These are phyloP conservation scores for Marasmius sp. DNA, from an alignment of 1,284 basidiomycete genomes.

Conservation along the genomic window DNA sequence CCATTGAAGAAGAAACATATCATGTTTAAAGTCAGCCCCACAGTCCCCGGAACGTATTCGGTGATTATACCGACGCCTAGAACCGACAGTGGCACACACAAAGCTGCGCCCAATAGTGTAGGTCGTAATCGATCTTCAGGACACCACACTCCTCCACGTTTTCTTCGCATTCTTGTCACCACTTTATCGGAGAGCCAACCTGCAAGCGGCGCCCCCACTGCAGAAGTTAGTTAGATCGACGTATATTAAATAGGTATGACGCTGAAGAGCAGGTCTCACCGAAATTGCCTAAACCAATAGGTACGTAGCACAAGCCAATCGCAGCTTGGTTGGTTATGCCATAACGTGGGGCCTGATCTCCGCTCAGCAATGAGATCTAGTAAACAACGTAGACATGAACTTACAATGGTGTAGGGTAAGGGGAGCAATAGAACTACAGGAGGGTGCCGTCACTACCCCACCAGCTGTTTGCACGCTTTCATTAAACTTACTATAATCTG, in stretches of 20 bases:
- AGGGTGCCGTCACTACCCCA: not conserved
- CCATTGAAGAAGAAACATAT: slow-evolving; percentile 49
- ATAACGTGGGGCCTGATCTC: slow-evolving; percentile 51
- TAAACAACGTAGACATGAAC: not conserved
- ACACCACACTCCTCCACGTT: slow-evolving; percentile 47
- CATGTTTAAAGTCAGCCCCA: slow-evolving; percentile 40
- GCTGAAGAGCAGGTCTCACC: slow-evolving; percentile 29
- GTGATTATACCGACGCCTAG: slow-evolving; percentile 26
- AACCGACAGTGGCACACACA: slow-evolving; percentile 34
- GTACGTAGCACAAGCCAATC: slow-evolving; percentile 61
- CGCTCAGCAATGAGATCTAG: not conserved
- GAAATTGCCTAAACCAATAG: slow-evolving; percentile 60
- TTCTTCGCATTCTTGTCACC: slow-evolving; percentile 43
- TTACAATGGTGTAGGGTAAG: slow-evolving; percentile 41
- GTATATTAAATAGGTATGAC: not conserved
- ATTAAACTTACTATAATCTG: slow-evolving; percentile 40
- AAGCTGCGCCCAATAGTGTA: slow-evolving; percentile 14
- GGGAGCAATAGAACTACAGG: slow-evolving; percentile 38
- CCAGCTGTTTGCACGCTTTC: not conserved
- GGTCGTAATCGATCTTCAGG: slow-evolving; percentile 64
- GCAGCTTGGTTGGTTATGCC: slow-evolving; percentile 57
- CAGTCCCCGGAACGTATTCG: slow-evolving; percentile 35
- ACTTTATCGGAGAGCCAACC: slow-evolving; percentile 53
- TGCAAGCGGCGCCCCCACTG: slow-evolving; percentile 52
- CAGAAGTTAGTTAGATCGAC: not conserved